Percentiles rank a stretch among this genome's conserved stretches.
phyloP scores from a whole-genome alignment of 768 basidiomycete genomes.

The Rhizopogon salebrosus region DNA sequence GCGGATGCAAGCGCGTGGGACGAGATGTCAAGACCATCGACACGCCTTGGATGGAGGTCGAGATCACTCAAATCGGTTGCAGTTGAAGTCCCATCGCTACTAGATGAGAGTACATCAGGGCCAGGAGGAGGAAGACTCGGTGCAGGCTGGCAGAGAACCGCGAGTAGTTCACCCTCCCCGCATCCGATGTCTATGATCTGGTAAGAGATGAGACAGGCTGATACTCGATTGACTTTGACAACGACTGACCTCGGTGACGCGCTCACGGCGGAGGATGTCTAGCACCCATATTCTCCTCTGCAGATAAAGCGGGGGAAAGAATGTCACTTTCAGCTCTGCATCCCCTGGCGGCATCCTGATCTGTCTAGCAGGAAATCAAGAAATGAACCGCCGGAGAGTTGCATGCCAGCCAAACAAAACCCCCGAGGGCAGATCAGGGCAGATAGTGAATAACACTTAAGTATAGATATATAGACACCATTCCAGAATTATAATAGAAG shows the following conservation, averaged over 20 bases:
- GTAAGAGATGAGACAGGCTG: background rate
- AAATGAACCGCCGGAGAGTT: no score
- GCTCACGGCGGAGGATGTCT: constrained; percentile 52
- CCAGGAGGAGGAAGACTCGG: constrained; percentile 51
- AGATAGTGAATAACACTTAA: no score
- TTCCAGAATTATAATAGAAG: no score
- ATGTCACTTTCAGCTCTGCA: constrained; percentile 43
- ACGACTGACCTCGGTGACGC: constrained; percentile 45
- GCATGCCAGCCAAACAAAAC: no score
- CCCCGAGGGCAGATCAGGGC: no score
- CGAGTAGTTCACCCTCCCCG: constrained; percentile 72
- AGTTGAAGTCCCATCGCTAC: constrained; percentile 35
- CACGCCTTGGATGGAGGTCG: constrained; percentile 50
- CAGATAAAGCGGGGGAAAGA: constrained; percentile 62
- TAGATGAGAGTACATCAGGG: constrained; percentile 18
- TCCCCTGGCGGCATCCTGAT: background rate
- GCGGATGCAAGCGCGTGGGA: constrained; percentile 51
- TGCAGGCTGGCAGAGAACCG: constrained; percentile 67
- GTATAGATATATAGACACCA: no score
- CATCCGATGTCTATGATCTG: constrained; percentile 84
- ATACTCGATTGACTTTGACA: background rate
- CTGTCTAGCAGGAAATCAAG: background rate
- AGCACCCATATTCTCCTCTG: constrained; percentile 73
- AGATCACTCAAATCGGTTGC: background rate
- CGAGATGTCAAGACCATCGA: constrained; percentile 70